Conservation (phyloP, 1,139 yeast species). For the Trichomonascaceae sp. region DNA sequence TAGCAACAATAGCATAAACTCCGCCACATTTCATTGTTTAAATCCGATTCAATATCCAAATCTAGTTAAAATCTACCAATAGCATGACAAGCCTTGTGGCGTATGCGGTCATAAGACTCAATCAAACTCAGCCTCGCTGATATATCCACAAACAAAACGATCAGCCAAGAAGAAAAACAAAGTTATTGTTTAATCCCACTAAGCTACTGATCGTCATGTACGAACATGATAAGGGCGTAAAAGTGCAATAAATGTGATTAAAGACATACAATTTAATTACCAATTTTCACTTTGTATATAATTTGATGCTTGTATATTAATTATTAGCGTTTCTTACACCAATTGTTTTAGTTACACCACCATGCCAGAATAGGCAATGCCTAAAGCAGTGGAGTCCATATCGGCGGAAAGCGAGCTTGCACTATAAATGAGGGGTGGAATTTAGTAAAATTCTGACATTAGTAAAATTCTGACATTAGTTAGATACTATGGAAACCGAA, state of each 20-base stretch:
- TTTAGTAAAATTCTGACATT: no score
- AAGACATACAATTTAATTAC: no score
- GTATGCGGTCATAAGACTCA: not conserved
- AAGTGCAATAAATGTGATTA: no score
- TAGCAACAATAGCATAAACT: not conserved
- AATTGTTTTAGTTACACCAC: not conserved
- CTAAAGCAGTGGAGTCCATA: not conserved
- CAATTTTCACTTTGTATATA: no score
- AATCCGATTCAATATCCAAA: not conserved
- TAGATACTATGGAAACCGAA: not conserved
- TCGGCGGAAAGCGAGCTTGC: not conserved
- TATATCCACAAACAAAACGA: not conserved
- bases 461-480: no score
- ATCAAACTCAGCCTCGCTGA: not conserved
- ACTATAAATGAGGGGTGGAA: not conserved
- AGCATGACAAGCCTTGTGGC: not conserved
- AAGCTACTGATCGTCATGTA: no score
- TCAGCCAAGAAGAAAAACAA: not conserved
- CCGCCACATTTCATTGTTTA: not conserved
- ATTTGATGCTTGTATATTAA: no score
- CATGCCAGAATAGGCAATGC: not conserved
- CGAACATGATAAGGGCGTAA: no score
- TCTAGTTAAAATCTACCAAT: not conserved
- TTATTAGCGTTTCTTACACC: no score
- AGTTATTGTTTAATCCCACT: no score